Evolutionary conservation across 2,329 filamentous ascomycete species (phyloP).

Genomic region (Septoria linicola): DNA sequence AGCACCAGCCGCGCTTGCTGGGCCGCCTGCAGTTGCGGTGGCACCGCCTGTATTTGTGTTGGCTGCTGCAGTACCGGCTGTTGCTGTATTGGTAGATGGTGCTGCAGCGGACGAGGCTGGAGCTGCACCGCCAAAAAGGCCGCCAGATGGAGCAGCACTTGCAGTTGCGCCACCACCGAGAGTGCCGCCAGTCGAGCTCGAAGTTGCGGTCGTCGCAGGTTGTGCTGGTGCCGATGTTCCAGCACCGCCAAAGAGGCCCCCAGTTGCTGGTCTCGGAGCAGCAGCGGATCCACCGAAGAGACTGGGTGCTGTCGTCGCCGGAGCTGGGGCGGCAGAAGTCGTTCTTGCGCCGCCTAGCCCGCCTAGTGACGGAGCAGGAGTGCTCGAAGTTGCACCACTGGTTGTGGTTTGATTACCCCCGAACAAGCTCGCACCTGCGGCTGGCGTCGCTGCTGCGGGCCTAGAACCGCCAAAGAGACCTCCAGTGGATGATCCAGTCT

Average conservation of each 20-base stretch:
- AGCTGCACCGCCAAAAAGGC: constrained; percentile 3
- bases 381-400: constrained; percentile 4
- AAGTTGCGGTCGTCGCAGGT: constrained; percentile 6
- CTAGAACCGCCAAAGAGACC: neutral
- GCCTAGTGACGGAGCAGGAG: constrained; percentile 4
- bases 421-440: constrained; percentile 10
- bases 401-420: constrained; percentile 11
- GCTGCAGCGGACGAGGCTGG: constrained; percentile 5
- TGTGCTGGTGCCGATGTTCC: constrained; percentile 5
- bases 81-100: neutral
- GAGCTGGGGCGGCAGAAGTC: constrained; percentile 1
- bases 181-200: constrained; percentile 2
- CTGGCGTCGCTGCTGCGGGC: constrained; percentile 1
- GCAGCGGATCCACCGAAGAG: constrained; percentile 7
- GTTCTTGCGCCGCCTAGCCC: constrained; percentile 5
- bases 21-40: neutral
- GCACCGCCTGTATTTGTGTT: neutral
- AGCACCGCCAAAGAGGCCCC: constrained; percentile 5
- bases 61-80: neutral
- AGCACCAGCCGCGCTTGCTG: constrained; percentile 64
- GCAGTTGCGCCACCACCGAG: constrained; percentile 3
- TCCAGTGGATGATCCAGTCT: constrained; percentile 3
- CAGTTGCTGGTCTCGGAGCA: constrained; percentile 7
- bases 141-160: too few relatives aligned
- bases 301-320: neutral